Conservation (phyloP, 495 filamentous ascomycete species). For the Penicillium cataractarum region DNA sequence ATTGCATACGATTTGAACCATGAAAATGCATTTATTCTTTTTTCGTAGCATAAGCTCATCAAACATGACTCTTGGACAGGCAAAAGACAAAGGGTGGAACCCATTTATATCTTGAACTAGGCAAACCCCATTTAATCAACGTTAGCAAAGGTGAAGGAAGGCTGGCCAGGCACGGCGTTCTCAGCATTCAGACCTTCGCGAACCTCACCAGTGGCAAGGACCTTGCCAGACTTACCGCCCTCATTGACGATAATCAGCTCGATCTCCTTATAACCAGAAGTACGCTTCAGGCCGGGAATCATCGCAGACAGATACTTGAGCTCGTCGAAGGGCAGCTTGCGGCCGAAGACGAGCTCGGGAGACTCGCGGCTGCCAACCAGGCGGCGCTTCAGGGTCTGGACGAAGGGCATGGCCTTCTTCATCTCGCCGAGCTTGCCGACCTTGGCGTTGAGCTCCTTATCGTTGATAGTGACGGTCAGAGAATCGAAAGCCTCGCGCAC, state of each 20-base stretch:
- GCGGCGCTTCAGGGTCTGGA: constrained; percentile 82
- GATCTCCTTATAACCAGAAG: constrained; percentile 64
- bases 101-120: constrained; percentile 4
- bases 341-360: constrained; percentile 68
- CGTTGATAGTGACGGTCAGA: constrained; percentile 62
- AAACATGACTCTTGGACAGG: constrained; percentile 26
- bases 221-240: constrained; percentile 66
- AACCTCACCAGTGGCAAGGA: constrained; percentile 60
- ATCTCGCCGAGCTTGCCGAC: constrained; percentile 82
- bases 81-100: constrained; percentile 1
- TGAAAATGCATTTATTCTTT: constrained; percentile 31
- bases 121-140: constrained; percentile 36
- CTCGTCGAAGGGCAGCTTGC: constrained; percentile 88
- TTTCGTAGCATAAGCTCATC: constrained; percentile 35
- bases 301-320: constrained; percentile 66
- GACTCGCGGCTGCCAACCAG: constrained; percentile 61
- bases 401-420: constrained; percentile 98
- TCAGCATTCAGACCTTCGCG: constrained; percentile 61
- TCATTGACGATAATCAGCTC: constrained; percentile 69
- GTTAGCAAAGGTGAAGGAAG: constrained; percentile 79
- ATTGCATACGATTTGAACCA: constrained; percentile 13
- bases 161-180: constrained; percentile 75
- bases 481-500: constrained; percentile 66
- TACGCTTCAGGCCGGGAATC: constrained; percentile 60
- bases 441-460: constrained; percentile 75